Base-by-base conservation (phyloP, 2,329 filamentous ascomycete genomes). In the Bipolaris victoriae region DNA sequence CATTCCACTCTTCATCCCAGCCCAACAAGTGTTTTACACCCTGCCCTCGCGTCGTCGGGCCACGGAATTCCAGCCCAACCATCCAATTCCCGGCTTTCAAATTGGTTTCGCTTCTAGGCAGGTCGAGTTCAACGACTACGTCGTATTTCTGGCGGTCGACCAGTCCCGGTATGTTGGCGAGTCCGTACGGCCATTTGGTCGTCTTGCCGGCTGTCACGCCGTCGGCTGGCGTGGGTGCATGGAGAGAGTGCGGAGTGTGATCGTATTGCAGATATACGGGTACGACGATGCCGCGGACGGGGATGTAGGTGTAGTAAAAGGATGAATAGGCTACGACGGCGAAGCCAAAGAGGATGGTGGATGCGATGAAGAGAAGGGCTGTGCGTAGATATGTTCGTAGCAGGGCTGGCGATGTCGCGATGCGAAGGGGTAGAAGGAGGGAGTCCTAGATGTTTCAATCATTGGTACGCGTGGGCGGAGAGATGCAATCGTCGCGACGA, bases 81-180 rank as follows among this genome's bases (percentile, higher is more conserved):
- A 99, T 99, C 81, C 97, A 98, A 78, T 98, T 98, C 26, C 95
- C 95, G 13, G 85, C 84, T 2, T 84, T 84, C 20, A 90, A 78
- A 69, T 99, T 99, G 1, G 83, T 77, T 0, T 86, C 87, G 2
- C 91, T 95, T 39, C 89, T 87, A 16, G 95, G 95, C 61, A 99
- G 82, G 3, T 85, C 84, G 31, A 99, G 82, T 20, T 86, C 82
- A 1, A 98, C 82, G 5, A 85, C 83, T 40, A 99, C 84, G 75
- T 98, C 92, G 81, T 99, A 99, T 46, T 88, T 84, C 74, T 97
- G 94, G 45, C 61, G 95, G 79, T 45, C 85, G 81, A 18, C 80
- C 66, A 64, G 64, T 1, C 67, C 69, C 1, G 61, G 50, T 11
- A 88, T 73, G 16, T 74, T 69, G 2, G 80, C 80, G 1, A 78